Evolutionary conservation across 805 yeast genomes (phyloP).

Genomic region (Metschnikowia kunwiensis): DNA sequence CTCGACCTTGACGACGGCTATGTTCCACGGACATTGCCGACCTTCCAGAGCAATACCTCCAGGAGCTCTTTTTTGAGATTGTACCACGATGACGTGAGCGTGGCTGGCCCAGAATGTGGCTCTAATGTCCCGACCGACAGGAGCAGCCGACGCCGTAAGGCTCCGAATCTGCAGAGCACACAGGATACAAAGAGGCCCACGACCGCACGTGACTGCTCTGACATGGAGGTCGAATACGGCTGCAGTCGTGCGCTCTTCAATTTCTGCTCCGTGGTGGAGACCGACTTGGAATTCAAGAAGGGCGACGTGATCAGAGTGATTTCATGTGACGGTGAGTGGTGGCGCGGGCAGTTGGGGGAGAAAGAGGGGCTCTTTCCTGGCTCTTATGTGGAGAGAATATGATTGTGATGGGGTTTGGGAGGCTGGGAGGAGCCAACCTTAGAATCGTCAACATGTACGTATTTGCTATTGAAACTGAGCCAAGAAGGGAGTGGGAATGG

Average conservation of each 20-base stretch:
- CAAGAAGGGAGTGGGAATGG: too few species aligned
- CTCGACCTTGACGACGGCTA: constrained; percentile 14
- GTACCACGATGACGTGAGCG: neutral
- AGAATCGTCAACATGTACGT: neutral
- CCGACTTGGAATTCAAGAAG: constrained; percentile 42
- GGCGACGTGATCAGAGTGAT: constrained; percentile 45
- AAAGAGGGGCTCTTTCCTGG: constrained; percentile 33
- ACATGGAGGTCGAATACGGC: neutral
- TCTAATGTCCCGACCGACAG: neutral
- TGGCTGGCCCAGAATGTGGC: neutral
- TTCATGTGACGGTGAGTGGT: constrained; percentile 32
- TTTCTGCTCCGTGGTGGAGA: constrained; percentile 33
- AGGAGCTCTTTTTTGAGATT: neutral
- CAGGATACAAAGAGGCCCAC: constrained; percentile 1
- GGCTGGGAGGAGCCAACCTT: too few species aligned
- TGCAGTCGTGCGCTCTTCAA: constrained; percentile 40
- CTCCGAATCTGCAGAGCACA: neutral
- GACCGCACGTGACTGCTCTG: neutral
- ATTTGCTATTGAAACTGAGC: neutral
- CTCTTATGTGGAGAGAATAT: constrained; percentile 27
- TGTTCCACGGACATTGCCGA: neutral
- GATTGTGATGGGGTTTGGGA: too few species aligned
- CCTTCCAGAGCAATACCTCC: neutral
- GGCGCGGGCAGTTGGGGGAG: constrained; percentile 33
- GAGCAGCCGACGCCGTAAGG: neutral